Evolutionary conservation across 306 rosid species (phyloP), one percentile per base, ranked within the genome.

Genomic region (Mucuna pruriens): DNA sequence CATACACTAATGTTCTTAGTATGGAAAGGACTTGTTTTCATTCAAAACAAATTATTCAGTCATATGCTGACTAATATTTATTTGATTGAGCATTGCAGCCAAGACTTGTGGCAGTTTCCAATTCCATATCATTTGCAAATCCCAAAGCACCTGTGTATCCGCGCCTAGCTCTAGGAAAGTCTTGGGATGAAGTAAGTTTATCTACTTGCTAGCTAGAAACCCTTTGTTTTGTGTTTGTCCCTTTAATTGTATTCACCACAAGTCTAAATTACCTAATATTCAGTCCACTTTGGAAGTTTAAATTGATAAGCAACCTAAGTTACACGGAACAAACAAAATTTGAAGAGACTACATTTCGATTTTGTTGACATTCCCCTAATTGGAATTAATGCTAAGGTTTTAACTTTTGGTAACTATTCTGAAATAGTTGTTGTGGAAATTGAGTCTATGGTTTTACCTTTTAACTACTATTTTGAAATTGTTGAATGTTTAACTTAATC

Each of bases 81-180:
- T 69, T 33, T 71, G 34, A 62, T 77, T 77, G 77, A 84, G 5
- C 51, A 36, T 9, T 81, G 71, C 84, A 83, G 87, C 96, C 97
- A 42, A 90, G 83, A 75, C 87, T 93, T 66, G 86, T 89, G 69
- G 89, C 97, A 52, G 83, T 87, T 84, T 93, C 97, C 51, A 88
- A 88, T 65, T 39, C 12, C 71, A 54, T 91, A 46, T 38, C 89
- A 42, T 93, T 93, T 86, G 75, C 57, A 57, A 93, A 91, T 76
- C 93, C 97, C 22, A 90, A 90, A 62, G 94, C 92, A 9, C 98
- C 97, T 31, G 74, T 91, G 11, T 90, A 82, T 89, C 91, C 97
- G 1, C 93, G 94, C 54, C 98, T 93, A 69, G 94, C 97, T 72
- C 91, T 83, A 20, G 97, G 97, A 38, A 90, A 86, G 38, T 84